phyloP scores from a whole-genome alignment of 768 basidiomycete species.

The Hortiboletus flavorubellus region DNA sequence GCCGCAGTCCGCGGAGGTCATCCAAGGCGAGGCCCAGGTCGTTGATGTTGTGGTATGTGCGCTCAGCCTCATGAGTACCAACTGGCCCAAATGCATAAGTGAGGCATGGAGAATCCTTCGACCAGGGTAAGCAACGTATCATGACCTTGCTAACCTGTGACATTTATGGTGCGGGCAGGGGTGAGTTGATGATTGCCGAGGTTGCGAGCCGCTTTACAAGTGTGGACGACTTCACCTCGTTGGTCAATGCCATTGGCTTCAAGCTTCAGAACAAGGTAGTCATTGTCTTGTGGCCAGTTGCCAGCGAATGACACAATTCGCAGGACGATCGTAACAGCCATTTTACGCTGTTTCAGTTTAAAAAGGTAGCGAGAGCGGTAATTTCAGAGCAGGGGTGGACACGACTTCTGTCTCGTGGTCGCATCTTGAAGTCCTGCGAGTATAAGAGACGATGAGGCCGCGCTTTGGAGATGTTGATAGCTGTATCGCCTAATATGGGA shows the following conservation, averaged over 20 bases:
- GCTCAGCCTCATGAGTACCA: constrained; percentile 93
- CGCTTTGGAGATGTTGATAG: background rate
- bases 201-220: constrained; percentile 80
- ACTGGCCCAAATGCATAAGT: constrained; percentile 88
- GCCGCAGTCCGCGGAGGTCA: constrained; percentile 35
- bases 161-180: constrained; percentile 41
- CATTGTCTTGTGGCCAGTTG: background rate
- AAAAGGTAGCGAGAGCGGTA: constrained; percentile 48
- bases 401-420: constrained; percentile 47
- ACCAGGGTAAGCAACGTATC: constrained; percentile 54
- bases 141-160: background rate
- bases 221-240: constrained; percentile 59
- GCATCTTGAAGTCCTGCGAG: constrained; percentile 81
- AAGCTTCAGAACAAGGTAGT: constrained; percentile 62
- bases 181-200: constrained; percentile 84
- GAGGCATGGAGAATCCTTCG: constrained; percentile 89
- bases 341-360: constrained; percentile 81
- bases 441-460: constrained; percentile 80
- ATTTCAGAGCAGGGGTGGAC: constrained; percentile 61
- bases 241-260: constrained; percentile 73
- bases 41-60: constrained; percentile 93
- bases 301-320: background rate
- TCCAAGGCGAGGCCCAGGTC: constrained; percentile 62
- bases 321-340: constrained; percentile 84
- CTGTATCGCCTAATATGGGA: background rate